Base-by-base conservation (phyloP, 2,329 filamentous ascomycete genomes). In the Colletotrichum sublineola region DNA sequence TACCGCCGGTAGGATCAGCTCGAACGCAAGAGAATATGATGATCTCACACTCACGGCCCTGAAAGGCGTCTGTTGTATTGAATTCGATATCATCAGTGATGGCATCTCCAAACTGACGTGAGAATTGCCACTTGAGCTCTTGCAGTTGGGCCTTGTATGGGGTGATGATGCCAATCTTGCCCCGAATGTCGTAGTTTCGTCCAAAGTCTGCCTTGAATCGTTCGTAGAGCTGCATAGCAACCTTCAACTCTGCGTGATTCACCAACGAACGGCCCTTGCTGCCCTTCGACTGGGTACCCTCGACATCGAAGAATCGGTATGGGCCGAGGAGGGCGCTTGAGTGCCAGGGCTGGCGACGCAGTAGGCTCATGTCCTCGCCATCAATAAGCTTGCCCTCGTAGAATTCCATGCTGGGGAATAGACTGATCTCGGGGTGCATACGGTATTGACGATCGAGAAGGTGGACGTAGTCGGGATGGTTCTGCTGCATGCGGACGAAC, bases 21-120 rank as follows among this genome's bases (percentile, higher is more conserved):
- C 96, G 92, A 73, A 99, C 96, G 81, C 97, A 99, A 52, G 96
- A 98, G 85, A 99, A 99, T 75, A 99, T 98, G 81, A 99, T 98
- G 74, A 99, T 92, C 79, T 99, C 96, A 78, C 95, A 96, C 82
- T 99, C 96, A 76, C 97, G 91, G 74, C 96, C 96, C 81, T 99
- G 95, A 81, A 98, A 99, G 24, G 96, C 97, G 83, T 99, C 96
- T 0, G 96, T 99, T 0, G 96, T 99, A 81, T 99, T 99, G 88
- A 99, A 99, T 76, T 99, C 97, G 75, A 99, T 93, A 29, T 89
- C 88, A 42, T 93, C 91, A 33, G 91, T 87, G 75, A 99, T 95
- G 0, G 81, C 83, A 4, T 93, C 89, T 46, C 96, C 95, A 78
- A 93, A 98, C 55, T 86, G 87, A 18, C 87, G 84, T 11, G 86